Conservation (phyloP, 176 grass and related monocot species). For the Saccharum spontaneum region DNA sequence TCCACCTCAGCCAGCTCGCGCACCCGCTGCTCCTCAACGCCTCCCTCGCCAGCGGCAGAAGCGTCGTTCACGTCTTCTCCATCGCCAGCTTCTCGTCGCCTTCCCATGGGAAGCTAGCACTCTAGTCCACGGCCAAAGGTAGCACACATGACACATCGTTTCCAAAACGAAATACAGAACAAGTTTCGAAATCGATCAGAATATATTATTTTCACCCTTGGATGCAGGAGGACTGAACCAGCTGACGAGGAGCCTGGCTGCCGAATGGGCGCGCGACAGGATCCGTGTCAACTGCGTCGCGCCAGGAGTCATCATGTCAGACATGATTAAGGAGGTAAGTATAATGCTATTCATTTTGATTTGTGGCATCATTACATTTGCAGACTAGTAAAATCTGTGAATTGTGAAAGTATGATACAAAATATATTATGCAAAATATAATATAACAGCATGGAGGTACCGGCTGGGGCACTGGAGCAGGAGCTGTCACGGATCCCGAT, state of each 20-base stretch:
- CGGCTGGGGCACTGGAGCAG: too few species aligned
- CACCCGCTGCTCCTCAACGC: background rate
- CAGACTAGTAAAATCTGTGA: too few species aligned
- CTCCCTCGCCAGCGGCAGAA: background rate
- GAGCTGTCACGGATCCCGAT: too few species aligned
- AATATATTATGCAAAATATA: too few species aligned
- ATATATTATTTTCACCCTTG: too few species aligned
- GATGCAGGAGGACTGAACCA: constrained; percentile 25
- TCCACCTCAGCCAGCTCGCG: background rate
- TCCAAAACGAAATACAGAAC: too few species aligned
- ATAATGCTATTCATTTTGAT: too few species aligned
- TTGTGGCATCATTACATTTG: too few species aligned
- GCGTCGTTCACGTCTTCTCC: constrained; percentile 15
- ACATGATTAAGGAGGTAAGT: background rate
- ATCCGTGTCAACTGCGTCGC: constrained; percentile 40
- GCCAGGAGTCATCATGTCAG: background rate
- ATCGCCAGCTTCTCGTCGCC: background rate
- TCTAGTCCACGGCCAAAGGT: too few species aligned
- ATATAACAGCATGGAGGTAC: background rate
- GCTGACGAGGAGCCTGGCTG: constrained; percentile 39
- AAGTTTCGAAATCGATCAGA: too few species aligned
- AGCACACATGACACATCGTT: too few species aligned
- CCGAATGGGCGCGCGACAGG: constrained; percentile 36
- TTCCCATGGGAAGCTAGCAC: background rate
- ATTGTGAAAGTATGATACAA: too few species aligned